phyloP scores from a whole-genome alignment of 2,329 filamentous ascomycete genomes.

The Fusarium sacchari region DNA sequence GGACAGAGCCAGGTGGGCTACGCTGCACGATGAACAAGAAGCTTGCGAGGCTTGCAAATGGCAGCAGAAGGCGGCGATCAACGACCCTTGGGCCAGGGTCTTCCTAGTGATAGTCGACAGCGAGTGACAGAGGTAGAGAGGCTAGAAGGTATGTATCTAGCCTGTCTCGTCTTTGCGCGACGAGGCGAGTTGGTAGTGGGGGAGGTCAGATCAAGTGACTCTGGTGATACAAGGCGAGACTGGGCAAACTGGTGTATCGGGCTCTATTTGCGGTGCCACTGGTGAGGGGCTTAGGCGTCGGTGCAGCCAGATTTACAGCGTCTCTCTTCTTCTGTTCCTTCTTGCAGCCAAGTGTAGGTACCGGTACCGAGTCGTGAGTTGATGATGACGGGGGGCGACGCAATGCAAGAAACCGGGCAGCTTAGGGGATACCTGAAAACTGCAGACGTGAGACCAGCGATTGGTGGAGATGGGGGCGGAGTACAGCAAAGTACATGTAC shows the following conservation, averaged over 20 bases:
- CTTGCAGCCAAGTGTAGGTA: slow-evolving; percentile 17
- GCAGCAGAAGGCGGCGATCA: slow-evolving; percentile 41
- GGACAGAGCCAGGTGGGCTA: slow-evolving; percentile 35
- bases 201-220: slow-evolving; percentile 17
- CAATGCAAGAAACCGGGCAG: slow-evolving; percentile 33
- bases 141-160: slow-evolving; percentile 17
- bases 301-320: slow-evolving; percentile 17
- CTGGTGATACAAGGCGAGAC: slow-evolving; percentile 21
- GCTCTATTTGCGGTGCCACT: slow-evolving; percentile 26
- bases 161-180: slow-evolving; percentile 23
- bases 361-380: slow-evolving; percentile 3
- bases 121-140: not conserved
- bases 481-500: slow-evolving; percentile 24
- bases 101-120: slow-evolving; percentile 24
- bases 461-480: slow-evolving; percentile 33
- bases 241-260: slow-evolving; percentile 24
- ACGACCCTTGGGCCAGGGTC: slow-evolving; percentile 39
- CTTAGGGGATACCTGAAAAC: slow-evolving; percentile 15
- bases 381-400: slow-evolving; percentile 25
- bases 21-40: slow-evolving; percentile 24
- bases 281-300: slow-evolving; percentile 40
- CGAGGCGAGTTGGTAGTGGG: slow-evolving; percentile 34
- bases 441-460: slow-evolving; percentile 23
- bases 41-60: slow-evolving; percentile 31
- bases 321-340: not conserved